Evolutionary conservation across 768 basidiomycete species (phyloP).

Genomic region (Podaxis carcinomalis): DNA sequence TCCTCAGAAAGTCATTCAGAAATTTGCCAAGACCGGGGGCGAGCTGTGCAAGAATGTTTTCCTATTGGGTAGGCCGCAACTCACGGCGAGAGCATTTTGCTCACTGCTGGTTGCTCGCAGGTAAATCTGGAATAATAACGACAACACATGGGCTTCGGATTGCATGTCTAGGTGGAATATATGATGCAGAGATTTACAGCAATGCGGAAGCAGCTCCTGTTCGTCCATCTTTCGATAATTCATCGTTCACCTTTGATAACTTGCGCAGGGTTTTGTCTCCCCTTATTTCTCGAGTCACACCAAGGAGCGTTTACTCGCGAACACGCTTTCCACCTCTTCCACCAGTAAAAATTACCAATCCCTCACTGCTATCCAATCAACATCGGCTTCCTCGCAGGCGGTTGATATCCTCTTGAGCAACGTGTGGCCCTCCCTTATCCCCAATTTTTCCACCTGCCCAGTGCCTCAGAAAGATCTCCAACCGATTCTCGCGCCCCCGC

Average conservation of each 20-base stretch:
- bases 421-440: conserved; percentile 66
- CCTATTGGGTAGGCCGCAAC: conserved; percentile 66
- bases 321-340: conserved; percentile 54
- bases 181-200: conserved; percentile 55
- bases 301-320: conserved; percentile 67
- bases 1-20: conserved; percentile 68
- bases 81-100: neutral
- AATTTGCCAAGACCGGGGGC: conserved; percentile 71
- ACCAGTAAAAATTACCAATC: conserved; percentile 51
- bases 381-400: conserved; percentile 56
- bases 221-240: conserved; percentile 21
- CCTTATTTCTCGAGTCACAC: conserved; percentile 72
- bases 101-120: conserved; percentile 31
- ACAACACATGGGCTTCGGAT: conserved; percentile 80
- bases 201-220: conserved; percentile 64
- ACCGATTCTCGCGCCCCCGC: conserved; percentile 44
- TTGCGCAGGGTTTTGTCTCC: conserved; percentile 62
- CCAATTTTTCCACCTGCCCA: conserved; percentile 53
- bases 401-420: conserved; percentile 83
- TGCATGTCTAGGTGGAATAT: conserved; percentile 80
- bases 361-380: conserved; percentile 63
- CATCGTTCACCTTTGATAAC: conserved; percentile 1
- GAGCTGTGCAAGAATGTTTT: conserved; percentile 82
- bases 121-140: conserved; percentile 76
- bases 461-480: conserved; percentile 43